phyloP scores from a whole-genome alignment of 2,329 filamentous ascomycete species.

The Grosmannia serpens region DNA sequence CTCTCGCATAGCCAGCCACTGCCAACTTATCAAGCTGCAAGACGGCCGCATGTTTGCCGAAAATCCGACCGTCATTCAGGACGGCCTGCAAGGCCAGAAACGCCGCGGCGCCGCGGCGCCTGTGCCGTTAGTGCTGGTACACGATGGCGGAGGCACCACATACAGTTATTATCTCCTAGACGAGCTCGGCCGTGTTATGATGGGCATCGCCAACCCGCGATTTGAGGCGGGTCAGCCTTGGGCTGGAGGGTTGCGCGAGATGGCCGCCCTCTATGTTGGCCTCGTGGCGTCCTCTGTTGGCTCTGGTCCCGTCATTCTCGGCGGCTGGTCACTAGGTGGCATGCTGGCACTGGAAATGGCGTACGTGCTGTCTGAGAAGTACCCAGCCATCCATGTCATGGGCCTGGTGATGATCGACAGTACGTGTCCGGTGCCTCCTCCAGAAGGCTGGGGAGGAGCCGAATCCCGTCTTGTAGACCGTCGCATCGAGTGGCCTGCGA shows the following conservation, averaged over 20 bases:
- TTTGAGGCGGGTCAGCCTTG: constrained; percentile 35
- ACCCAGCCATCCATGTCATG: constrained; percentile 24
- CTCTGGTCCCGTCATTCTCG: constrained; percentile 32
- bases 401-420: constrained; percentile 44
- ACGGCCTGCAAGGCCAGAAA: constrained; percentile 8
- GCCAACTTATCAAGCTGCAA: not conserved
- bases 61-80: constrained; percentile 14
- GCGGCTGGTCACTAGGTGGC: constrained; percentile 46
- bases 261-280: constrained; percentile 37
- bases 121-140: constrained; percentile 43
- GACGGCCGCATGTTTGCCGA: constrained; percentile 11
- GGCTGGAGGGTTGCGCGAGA: constrained; percentile 40
- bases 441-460: constrained; percentile 2
- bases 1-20: not conserved
- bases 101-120: constrained; percentile 4
- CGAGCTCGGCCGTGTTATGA: constrained; percentile 34
- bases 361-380: constrained; percentile 22
- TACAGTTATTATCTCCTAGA: constrained; percentile 46
- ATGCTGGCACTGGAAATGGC: constrained; percentile 39
- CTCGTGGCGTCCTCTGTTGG: constrained; percentile 30
- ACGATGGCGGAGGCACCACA: constrained; percentile 50
- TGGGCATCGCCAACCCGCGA: constrained; percentile 43
- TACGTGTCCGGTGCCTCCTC: constrained; percentile 21
- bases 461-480: constrained; percentile 17
- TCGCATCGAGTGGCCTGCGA: constrained; percentile 15